Evolutionary conservation across 208 protist species (phyloP), one percentile per base, ranked within the genome.

Genomic region (Trypanosoma theileri): DNA sequence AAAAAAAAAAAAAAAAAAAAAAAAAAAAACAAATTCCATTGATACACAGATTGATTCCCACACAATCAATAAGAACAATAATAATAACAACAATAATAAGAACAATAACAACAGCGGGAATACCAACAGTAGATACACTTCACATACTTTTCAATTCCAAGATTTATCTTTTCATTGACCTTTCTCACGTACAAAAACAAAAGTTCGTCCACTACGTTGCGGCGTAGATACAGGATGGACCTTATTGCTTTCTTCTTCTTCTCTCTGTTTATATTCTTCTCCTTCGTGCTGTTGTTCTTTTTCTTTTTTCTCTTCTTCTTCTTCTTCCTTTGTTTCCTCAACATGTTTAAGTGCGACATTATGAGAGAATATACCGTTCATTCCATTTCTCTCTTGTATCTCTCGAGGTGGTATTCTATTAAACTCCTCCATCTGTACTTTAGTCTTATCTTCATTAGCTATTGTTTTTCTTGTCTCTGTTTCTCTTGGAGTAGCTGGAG

Each of bases 131-230:
- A 35, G 28, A 35, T 8, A 8, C 28, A 8, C 28, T 35, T 35
- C 6, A 35, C 6, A 35, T 35, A 35, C 28, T 35, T 35, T 6
- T 6, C 1, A 35, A 8, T 35, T 35, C 28, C 28, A 35, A 35
- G 28, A 35, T 6, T 53, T 7, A 14, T 54, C 19, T 53, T 19
- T 8, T 46, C 16, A 40, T 8, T 7, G 46, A 16, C 46, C 16
- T 24, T 19, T 28, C 16, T 65, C 59, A 35, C 62, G 62, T n/a
- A 67, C 0, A 59, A 67, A 67, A 8, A 67, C 54, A 42, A 69
- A 45, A 6, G 42, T 54, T 46, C 64, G 40, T 1, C 55, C 52
- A 51, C 35, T 8, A 0, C 59, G 8, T n/a, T 19, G 44, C 9
- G 17, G 19, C 14, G 21, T 1, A 35, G 28, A 6, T 35, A 35